Evolutionary conservation across 148 eudicot species (phyloP).

Genomic region (Chenopodium berlandieri): DNA sequence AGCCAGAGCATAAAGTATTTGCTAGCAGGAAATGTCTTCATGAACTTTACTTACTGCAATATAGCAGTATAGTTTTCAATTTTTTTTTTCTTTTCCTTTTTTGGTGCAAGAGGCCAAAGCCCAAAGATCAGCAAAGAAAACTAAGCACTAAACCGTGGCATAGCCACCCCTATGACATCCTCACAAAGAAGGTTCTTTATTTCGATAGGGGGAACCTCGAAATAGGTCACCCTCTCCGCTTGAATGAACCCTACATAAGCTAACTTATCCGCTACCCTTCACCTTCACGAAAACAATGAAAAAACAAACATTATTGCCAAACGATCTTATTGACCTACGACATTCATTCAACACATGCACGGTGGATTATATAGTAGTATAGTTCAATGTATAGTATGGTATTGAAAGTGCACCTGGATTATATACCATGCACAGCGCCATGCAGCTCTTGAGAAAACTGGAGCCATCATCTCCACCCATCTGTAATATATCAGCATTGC

Average conservation of each 20-base stretch:
- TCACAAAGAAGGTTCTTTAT: too few relatives aligned
- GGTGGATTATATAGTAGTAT: too few relatives aligned
- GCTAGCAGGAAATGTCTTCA: background rate
- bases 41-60: background rate
- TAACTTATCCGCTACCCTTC: background rate
- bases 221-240: background rate
- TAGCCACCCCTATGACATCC: too few relatives aligned
- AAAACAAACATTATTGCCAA: background rate
- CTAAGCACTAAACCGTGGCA: too few relatives aligned
- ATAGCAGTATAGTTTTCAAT: background rate
- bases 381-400: background rate
- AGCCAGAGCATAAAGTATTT: background rate
- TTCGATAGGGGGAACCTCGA: too few relatives aligned
- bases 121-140: too few relatives aligned
- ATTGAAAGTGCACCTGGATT: conserved; percentile 52
- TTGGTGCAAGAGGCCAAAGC: too few relatives aligned
- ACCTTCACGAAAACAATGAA: background rate
- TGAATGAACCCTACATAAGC: background rate
- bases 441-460: conserved; percentile 61
- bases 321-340: background rate
- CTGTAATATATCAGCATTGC: conserved; percentile 25
- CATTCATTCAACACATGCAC: background rate
- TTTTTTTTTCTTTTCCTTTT: too few relatives aligned
- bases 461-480: conserved; percentile 82
- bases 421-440: conserved; percentile 74